Conservation (phyloP, 1,284 basidiomycete species). For the Ustilago nuda region DNA sequence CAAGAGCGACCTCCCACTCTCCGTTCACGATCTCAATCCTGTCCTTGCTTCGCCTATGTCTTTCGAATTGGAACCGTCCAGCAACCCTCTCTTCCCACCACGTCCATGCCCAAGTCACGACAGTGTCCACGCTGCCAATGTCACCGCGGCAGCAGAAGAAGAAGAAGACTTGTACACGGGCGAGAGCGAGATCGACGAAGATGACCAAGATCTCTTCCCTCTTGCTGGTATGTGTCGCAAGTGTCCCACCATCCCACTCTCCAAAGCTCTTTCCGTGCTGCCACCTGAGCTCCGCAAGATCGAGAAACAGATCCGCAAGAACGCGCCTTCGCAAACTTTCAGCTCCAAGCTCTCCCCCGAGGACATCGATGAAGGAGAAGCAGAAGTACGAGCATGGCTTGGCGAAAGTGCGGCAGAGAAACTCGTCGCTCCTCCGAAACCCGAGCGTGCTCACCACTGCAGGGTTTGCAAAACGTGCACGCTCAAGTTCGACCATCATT, state of each 20-base stretch:
- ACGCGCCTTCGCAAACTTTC: slow-evolving; percentile 24
- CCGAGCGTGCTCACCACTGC: slow-evolving; percentile 95
- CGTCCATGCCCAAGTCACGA: slow-evolving; percentile 21
- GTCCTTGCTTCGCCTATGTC: slow-evolving; percentile 17
- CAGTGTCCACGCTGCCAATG: neutral
- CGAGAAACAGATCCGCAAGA: slow-evolving; percentile 53
- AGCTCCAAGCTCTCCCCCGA: slow-evolving; percentile 41
- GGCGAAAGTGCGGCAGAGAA: slow-evolving; percentile 54
- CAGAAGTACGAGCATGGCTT: slow-evolving; percentile 61
- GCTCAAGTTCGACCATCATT: slow-evolving; percentile 78
- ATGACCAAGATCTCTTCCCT: slow-evolving; percentile 57
- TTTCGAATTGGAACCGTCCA: slow-evolving; percentile 11
- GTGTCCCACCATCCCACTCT: slow-evolving; percentile 56
- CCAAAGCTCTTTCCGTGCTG: slow-evolving; percentile 55
- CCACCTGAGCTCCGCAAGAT: slow-evolving; percentile 64
- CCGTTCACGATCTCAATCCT: slow-evolving; percentile 31
- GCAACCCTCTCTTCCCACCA: slow-evolving; percentile 28
- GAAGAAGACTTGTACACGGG: neutral
- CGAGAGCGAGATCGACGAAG: slow-evolving; percentile 31
- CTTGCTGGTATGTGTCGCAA: slow-evolving; percentile 65
- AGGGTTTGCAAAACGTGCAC: slow-evolving; percentile 90
- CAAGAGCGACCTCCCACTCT: slow-evolving; percentile 38
- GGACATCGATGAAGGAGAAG: slow-evolving; percentile 58
- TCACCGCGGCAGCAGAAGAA: neutral
- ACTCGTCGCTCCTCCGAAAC: slow-evolving; percentile 74